Percentiles rank a stretch among this genome's conserved stretches.
These are phyloP conservation scores for Penicillium fimorum DNA, from an alignment of 495 filamentous ascomycete genomes.

Conservation along the genomic window DNA sequence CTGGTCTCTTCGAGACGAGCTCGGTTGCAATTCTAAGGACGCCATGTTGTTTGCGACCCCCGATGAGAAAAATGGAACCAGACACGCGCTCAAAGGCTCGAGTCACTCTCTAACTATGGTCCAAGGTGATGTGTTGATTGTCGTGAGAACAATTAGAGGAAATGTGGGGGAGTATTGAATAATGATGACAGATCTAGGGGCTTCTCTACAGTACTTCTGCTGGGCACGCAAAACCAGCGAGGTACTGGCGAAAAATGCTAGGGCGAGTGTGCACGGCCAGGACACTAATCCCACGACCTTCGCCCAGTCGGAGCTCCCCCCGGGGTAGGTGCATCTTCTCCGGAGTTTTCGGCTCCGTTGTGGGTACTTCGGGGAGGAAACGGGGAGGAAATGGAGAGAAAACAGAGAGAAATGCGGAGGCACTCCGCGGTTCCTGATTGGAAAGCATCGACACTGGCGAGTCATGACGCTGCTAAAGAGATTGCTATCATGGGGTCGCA, in stretches of 20 bases:
- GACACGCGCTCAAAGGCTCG: not conserved
- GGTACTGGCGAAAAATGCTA: conserved; percentile 10
- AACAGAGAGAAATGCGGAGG: conserved; percentile 27
- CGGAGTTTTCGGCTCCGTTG: conserved; percentile 7
- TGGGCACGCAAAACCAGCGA: not conserved
- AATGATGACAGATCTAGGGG: not conserved
- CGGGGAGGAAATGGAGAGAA: conserved; percentile 14
- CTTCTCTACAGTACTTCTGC: not conserved
- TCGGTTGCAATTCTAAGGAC: conserved; percentile 23
- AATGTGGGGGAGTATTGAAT: not conserved
- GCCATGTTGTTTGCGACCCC: conserved; percentile 20
- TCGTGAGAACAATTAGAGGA: not conserved
- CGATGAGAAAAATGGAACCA: not conserved
- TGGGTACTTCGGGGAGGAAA: conserved; percentile 19
- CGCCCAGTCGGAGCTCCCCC: not conserved
- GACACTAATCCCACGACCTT: not conserved
- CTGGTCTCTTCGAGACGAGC: conserved; percentile 21
- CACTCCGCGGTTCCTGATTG: conserved; percentile 16
- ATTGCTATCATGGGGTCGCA: conserved; percentile 7
- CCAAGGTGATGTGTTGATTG: not conserved
- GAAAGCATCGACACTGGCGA: conserved; percentile 7
- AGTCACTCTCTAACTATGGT: not conserved
- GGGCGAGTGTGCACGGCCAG: conserved; percentile 22
- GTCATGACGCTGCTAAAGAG: not conserved
- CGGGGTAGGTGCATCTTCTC: conserved; percentile 5